Conservation (phyloP, 2,329 filamentous ascomycete genomes). For the Chrysoporthe deuterocubensis region DNA sequence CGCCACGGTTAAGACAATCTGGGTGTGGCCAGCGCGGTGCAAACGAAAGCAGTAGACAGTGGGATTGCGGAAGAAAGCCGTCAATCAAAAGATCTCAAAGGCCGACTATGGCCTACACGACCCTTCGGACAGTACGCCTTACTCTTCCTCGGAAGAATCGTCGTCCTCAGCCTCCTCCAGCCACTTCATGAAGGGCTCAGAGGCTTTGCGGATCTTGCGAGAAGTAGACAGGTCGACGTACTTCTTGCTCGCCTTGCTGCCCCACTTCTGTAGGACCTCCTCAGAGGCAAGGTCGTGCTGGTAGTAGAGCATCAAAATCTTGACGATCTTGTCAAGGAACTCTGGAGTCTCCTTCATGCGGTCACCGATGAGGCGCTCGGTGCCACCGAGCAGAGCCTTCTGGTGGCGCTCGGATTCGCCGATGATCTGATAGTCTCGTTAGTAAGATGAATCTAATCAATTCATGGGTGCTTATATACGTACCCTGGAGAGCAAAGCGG, state of each 20-base stretch:
- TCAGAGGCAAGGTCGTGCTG: conserved; percentile 87
- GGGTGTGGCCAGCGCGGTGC: conserved; percentile 10
- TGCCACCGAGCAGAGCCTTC: conserved; percentile 92
- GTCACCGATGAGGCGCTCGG: conserved; percentile 82
- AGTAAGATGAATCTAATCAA: conserved; percentile 31
- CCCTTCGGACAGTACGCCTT: conserved; percentile 17
- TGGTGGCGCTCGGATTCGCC: conserved; percentile 86
- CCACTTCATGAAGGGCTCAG: conserved; percentile 93
- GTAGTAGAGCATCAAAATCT: conserved; percentile 88
- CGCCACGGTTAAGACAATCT: conserved; percentile 26
- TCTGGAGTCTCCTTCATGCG: conserved; percentile 78
- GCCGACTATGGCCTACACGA: neutral
- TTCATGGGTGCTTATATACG: conserved; percentile 33
- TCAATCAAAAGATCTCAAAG: neutral
- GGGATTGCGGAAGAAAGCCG: neutral
- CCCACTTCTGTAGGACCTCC: conserved; percentile 89
- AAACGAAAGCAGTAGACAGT: neutral
- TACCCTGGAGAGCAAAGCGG: conserved; percentile 86
- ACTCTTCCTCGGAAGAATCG: conserved; percentile 55
- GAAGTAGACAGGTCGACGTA: conserved; percentile 88
- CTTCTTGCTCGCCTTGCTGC: conserved; percentile 95
- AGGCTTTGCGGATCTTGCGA: conserved; percentile 94
- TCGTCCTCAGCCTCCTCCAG: conserved; percentile 84
- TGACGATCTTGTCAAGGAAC: conserved; percentile 75
- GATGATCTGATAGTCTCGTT: conserved; percentile 61